Conservation (phyloP, 2,329 filamentous ascomycete species). For the Ophiocordyceps camponoti-rufipedis region DNA sequence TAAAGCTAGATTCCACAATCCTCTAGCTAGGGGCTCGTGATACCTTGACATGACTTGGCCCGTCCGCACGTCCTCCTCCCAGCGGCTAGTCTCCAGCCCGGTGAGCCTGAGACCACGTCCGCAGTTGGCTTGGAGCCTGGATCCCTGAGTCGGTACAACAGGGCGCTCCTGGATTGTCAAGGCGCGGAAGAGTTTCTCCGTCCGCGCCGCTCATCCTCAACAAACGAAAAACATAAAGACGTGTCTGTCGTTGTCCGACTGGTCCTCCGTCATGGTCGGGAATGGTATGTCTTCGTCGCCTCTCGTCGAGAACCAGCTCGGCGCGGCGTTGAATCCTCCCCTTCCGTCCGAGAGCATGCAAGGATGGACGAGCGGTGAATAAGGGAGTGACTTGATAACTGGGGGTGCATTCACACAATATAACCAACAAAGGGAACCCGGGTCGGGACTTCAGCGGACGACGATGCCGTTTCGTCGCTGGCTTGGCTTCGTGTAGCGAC, state of each 20-base stretch:
- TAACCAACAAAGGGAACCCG: background rate
- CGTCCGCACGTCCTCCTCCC: no score
- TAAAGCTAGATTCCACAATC: no score
- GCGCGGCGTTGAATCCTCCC: constrained; percentile 4
- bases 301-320: constrained; percentile 26
- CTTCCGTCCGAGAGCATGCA: background rate
- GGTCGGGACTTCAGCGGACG: constrained; percentile 19
- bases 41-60: no score
- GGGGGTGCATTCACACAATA: background rate
- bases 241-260: constrained; percentile 26
- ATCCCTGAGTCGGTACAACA: background rate
- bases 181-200: no score
- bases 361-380: background rate
- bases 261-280: constrained; percentile 9
- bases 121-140: no score
- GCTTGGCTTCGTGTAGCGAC: constrained; percentile 23
- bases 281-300: background rate
- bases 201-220: background rate
- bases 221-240: constrained; percentile 11
- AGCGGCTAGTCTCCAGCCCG: no score
- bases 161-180: no score
- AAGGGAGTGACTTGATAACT: background rate
- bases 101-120: no score
- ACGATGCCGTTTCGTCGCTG: constrained; percentile 48
- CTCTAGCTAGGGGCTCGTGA: no score